Conservation (phyloP, 2,329 filamentous ascomycete species). For the Trichoderma asperellum region DNA sequence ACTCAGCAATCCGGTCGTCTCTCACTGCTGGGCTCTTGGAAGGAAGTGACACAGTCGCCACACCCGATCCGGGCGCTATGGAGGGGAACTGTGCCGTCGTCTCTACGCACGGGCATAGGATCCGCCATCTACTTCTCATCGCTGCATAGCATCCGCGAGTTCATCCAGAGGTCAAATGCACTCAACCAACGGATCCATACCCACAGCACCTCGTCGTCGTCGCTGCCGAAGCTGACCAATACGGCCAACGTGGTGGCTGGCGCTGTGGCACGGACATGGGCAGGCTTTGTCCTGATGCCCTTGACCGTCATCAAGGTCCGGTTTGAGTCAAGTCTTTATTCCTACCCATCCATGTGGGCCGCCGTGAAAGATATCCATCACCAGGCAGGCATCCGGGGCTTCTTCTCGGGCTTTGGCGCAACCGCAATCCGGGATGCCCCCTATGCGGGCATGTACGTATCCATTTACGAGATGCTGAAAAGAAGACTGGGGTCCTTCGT, state of each 20-base stretch:
- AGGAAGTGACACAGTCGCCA: constrained; percentile 59
- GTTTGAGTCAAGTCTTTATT: constrained; percentile 86
- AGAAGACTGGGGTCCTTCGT: constrained; percentile 52
- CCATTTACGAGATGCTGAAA: constrained; percentile 90
- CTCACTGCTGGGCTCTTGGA: constrained; percentile 56
- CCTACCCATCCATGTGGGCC: constrained; percentile 74
- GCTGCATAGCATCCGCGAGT: constrained; percentile 80
- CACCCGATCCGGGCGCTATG: constrained; percentile 72
- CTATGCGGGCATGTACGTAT: constrained; percentile 91
- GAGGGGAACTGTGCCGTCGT: constrained; percentile 90
- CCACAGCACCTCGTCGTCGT: constrained; percentile 63
- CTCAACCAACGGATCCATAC: constrained; percentile 34
- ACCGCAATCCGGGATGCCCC: constrained; percentile 94
- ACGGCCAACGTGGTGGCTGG: constrained; percentile 84
- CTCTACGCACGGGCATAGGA: constrained; percentile 90
- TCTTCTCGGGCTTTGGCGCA: constrained; percentile 92
- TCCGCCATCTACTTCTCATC: constrained; percentile 93
- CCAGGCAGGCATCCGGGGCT: constrained; percentile 75
- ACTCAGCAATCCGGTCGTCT: constrained; percentile 82
- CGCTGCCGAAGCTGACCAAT: constrained; percentile 80
- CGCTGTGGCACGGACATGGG: constrained; percentile 79
- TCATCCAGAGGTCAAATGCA: constrained; percentile 46
- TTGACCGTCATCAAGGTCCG: constrained; percentile 96
- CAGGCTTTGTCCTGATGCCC: constrained; percentile 92
- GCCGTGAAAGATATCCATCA: constrained; percentile 76